Conservation (phyloP, 352 stramenopile genomes). For the Sclerospora graminicola region DNA sequence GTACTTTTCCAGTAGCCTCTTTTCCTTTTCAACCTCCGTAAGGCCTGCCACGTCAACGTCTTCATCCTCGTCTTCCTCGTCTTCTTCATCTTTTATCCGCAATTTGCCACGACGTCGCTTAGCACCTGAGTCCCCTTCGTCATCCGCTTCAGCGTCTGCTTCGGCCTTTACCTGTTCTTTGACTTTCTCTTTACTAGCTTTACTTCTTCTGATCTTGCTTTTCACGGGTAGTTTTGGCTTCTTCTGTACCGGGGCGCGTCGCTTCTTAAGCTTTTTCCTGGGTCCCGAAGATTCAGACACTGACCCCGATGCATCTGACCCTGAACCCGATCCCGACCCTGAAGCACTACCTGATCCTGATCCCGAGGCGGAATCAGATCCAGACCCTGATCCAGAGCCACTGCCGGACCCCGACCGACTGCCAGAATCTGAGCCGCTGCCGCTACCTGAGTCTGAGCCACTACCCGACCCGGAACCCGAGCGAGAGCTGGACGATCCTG, state of each 20-base stretch:
- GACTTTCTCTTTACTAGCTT: conserved; percentile 24
- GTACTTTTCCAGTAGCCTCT: conserved; percentile 80
- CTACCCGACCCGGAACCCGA: conserved; percentile 24
- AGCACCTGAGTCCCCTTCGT: conserved; percentile 28
- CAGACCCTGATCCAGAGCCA: conserved; percentile 26
- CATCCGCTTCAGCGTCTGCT: conserved; percentile 41
- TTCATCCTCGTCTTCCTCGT: conserved; percentile 36
- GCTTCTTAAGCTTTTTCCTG: conserved; percentile 49
- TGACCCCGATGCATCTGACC: conserved; percentile 17
- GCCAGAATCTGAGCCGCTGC: conserved; percentile 25
- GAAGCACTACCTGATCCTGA: conserved; percentile 29
- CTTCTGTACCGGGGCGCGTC: conserved; percentile 20
- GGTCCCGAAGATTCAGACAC: conserved; percentile 8
- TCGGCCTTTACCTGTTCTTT: conserved; percentile 32
- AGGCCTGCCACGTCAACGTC: conserved; percentile 55
- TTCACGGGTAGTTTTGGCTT: conserved; percentile 29
- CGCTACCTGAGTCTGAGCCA: conserved; percentile 23
- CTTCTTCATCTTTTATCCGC: conserved; percentile 26
- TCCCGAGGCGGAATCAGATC: conserved; percentile 24
- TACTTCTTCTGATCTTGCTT: conserved; percentile 10
- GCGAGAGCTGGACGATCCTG: conserved; percentile 47
- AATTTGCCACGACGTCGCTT: conserved; percentile 26
- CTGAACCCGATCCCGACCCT: conserved; percentile 21
- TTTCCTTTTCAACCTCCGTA: conserved; percentile 83
- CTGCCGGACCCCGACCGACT: conserved; percentile 26